Evolutionary conservation across 352 stramenopile genomes (phyloP).

Genomic region (Saprolegnia parasitica): DNA sequence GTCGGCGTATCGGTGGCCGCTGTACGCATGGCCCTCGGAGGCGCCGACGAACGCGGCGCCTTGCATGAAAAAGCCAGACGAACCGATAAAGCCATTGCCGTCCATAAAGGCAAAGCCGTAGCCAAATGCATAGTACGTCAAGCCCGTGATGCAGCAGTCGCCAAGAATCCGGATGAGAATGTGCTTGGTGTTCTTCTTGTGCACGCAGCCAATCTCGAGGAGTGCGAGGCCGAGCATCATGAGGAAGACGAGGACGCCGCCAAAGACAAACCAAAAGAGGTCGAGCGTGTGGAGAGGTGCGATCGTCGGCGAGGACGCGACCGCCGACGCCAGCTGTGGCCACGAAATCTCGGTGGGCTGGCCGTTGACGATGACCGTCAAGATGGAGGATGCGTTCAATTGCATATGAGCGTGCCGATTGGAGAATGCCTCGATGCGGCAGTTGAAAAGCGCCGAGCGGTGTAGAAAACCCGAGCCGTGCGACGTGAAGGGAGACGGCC

Average conservation of each 20-base stretch:
- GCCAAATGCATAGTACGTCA: constrained; percentile 52
- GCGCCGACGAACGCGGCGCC: constrained; percentile 10
- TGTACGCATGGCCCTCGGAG: constrained; percentile 10
- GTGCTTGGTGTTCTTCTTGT: constrained; percentile 58
- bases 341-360: no score
- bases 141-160: constrained; percentile 52
- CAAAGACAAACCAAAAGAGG: constrained; percentile 38
- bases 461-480: no score
- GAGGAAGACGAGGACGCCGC: constrained; percentile 46
- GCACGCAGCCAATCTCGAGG: constrained; percentile 55
- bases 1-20: constrained; percentile 39
- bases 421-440: no score
- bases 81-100: constrained; percentile 30
- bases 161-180: constrained; percentile 78
- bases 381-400: no score
- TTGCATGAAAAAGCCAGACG: constrained; percentile 34
- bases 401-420: no score
- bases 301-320: background rate
- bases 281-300: no score
- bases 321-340: background rate
- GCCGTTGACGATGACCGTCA: no score
- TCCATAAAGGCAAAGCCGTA: constrained; percentile 51
- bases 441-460: no score
- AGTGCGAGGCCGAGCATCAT: constrained; percentile 68
- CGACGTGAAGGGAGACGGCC: no score